A percentile compares a stretch with the other conserved stretches of the same genome.
These are phyloP conservation scores for Clavaria fumosa DNA, from an alignment of 768 basidiomycete species.

Conservation along the genomic window DNA sequence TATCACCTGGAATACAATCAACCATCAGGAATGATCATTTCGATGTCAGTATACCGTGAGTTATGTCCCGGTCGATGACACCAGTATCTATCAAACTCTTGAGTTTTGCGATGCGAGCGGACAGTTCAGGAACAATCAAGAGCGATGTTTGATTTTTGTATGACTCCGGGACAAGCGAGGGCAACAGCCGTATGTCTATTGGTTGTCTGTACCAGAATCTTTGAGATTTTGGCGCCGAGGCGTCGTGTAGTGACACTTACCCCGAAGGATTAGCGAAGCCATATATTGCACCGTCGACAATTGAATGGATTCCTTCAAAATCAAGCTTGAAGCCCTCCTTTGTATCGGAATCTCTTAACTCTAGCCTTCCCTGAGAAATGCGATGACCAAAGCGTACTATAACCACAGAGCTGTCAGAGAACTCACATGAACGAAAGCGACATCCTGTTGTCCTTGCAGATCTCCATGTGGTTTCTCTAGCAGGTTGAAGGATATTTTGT, in stretches of 20 bases:
- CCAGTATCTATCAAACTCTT: slow-evolving; percentile 53
- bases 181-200: slow-evolving; percentile 52
- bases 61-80: slow-evolving; percentile 37
- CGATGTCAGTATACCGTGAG: slow-evolving; percentile 14
- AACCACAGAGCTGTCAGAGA: slow-evolving; percentile 2
- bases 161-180: slow-evolving; percentile 44
- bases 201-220: slow-evolving; percentile 27
- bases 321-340: slow-evolving; percentile 50
- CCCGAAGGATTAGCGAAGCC: slow-evolving; percentile 51
- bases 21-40: background rate
- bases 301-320: slow-evolving; percentile 65
- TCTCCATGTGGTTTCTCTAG: slow-evolving; percentile 36
- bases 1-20: slow-evolving; percentile 24
- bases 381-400: background rate
- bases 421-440: slow-evolving; percentile 55
- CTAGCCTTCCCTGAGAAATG: slow-evolving; percentile 46
- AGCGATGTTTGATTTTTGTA: slow-evolving; percentile 42
- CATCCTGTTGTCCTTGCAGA: slow-evolving; percentile 22
- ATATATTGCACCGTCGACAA: slow-evolving; percentile 60
- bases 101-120: slow-evolving; percentile 40
- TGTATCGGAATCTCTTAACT: slow-evolving; percentile 38
- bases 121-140: slow-evolving; percentile 44
- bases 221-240: no score
- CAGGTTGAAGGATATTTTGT: slow-evolving; percentile 49
- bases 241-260: no score